phyloP scores from a whole-genome alignment of 202 grass and related monocot genomes.

The Bolboschoenoplectus hybrid region DNA sequence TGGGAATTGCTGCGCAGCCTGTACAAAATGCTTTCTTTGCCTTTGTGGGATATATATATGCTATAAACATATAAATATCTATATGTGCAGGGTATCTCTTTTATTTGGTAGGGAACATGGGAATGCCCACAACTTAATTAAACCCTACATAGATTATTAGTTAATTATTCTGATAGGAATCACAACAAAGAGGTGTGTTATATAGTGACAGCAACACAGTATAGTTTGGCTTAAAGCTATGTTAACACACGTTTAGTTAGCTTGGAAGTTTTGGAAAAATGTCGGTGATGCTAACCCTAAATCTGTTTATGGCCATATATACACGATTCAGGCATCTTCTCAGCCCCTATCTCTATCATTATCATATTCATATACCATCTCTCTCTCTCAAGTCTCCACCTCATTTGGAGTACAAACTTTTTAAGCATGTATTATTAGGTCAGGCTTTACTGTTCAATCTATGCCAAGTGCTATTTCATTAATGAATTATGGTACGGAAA shows the following conservation, averaged over 20 bases:
- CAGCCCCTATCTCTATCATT: slow-evolving; percentile 5
- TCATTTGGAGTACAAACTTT: neutral
- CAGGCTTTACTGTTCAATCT: slow-evolving; percentile 1
- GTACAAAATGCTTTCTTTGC: neutral
- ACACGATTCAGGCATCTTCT: slow-evolving; percentile 23
- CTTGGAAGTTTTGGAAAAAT: slow-evolving; percentile 38
- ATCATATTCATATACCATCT: neutral
- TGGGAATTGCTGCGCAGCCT: neutral
- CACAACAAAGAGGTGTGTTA: slow-evolving; percentile 6
- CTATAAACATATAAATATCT: neutral
- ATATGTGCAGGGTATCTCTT: neutral
- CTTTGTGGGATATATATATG: neutral
- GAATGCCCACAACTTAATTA: slow-evolving; percentile 25
- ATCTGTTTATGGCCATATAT: slow-evolving; percentile 21
- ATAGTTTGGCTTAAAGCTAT: slow-evolving; percentile 38
- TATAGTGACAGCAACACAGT: slow-evolving; percentile 10
- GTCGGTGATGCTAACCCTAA: slow-evolving; percentile 38
- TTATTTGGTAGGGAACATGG: slow-evolving; percentile 6
- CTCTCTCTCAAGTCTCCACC: neutral
- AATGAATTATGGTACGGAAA: neutral
- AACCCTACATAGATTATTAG: neutral
- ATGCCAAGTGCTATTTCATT: slow-evolving; percentile 20
- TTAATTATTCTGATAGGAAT: neutral
- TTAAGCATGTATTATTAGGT: slow-evolving; percentile 26
- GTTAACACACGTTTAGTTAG: slow-evolving; percentile 34